These are phyloP conservation scores for Ceratocystis diversiconidia DNA, from an alignment of 2,329 filamentous ascomycete species.

Conservation along the genomic window DNA sequence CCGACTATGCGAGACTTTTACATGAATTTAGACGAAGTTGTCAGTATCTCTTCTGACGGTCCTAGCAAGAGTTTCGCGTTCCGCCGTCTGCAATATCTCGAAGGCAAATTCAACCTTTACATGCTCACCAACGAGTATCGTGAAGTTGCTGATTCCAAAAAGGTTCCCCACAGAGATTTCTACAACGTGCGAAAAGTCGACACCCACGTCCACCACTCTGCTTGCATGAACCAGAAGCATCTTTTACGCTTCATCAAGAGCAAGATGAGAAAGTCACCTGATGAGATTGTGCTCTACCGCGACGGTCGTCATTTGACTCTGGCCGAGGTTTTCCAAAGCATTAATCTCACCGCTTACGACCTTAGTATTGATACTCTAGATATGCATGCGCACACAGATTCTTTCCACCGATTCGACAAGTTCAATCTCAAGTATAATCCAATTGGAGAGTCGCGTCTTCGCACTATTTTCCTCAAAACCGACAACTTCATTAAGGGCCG, in stretches of 20 bases:
- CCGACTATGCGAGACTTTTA: slow-evolving; percentile 92
- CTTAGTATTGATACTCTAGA: slow-evolving; percentile 95
- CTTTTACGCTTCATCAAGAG: slow-evolving; percentile 96
- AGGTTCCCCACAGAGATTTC: slow-evolving; percentile 93
- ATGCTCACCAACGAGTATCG: slow-evolving; percentile 90
- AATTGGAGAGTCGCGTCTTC: slow-evolving; percentile 81
- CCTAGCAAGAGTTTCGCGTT: slow-evolving; percentile 97
- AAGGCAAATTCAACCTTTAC: slow-evolving; percentile 95
- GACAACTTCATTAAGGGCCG: slow-evolving; percentile 95
- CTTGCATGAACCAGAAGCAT: slow-evolving; percentile 99
- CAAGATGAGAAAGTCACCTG: slow-evolving; percentile 97
- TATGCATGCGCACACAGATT: slow-evolving; percentile 97
- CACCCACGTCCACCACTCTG: slow-evolving; percentile 96
- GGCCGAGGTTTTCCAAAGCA: slow-evolving; percentile 88
- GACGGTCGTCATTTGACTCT: slow-evolving; percentile 87
- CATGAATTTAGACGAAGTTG: slow-evolving; percentile 76
- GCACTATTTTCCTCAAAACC: slow-evolving; percentile 98
- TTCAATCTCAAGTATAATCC: slow-evolving; percentile 99
- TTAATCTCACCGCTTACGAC: slow-evolving; percentile 94
- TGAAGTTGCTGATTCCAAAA: slow-evolving; percentile 94
- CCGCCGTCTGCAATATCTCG: slow-evolving; percentile 81
- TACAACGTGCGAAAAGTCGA: slow-evolving; percentile 99
- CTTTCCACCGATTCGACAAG: slow-evolving; percentile 97
- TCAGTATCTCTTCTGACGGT: slow-evolving; percentile 84
- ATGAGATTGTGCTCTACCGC: slow-evolving; percentile 83